Conservation (phyloP, 345 rosid genomes). For the Anacardium occidentale region DNA sequence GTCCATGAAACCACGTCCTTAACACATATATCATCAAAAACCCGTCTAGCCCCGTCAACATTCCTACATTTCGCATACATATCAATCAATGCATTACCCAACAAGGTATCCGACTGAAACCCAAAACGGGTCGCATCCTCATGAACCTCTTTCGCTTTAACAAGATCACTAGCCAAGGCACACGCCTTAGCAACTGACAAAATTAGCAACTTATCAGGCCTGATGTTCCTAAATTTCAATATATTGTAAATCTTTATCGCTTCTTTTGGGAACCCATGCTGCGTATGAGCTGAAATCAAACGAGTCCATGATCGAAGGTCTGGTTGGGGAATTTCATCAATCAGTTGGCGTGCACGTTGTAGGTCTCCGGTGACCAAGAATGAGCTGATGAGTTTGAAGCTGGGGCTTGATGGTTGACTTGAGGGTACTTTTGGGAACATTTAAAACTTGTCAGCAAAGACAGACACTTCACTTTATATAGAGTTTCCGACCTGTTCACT, state of each 20-base stretch:
- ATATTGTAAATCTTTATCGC: constrained; percentile 13
- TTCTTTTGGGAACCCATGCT: constrained; percentile 22
- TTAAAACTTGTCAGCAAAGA: neutral
- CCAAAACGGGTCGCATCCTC: constrained; percentile 18
- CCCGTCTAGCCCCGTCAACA: constrained; percentile 21
- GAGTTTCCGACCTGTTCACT: too few relatives aligned
- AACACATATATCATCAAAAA: constrained; percentile 21
- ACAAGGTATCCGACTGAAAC: constrained; percentile 14
- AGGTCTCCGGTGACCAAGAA: constrained; percentile 14
- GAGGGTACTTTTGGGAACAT: constrained; percentile 13
- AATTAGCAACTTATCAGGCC: constrained; percentile 25
- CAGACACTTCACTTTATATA: neutral
- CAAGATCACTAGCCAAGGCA: constrained; percentile 20
- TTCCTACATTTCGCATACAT: constrained; percentile 29
- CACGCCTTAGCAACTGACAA: constrained; percentile 25
- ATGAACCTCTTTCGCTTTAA: constrained; percentile 29
- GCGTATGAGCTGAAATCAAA: constrained; percentile 22
- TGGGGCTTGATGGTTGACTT: neutral
- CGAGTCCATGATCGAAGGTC: constrained; percentile 26
- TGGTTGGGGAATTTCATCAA: constrained; percentile 31
- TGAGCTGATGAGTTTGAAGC: constrained; percentile 3
- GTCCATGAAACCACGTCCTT: constrained; percentile 36
- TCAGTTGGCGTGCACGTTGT: constrained; percentile 24
- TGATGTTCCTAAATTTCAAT: constrained; percentile 6
- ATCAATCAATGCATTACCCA: constrained; percentile 33